Evolutionary conservation across 2,329 filamentous ascomycete genomes (phyloP).

Genomic region (Colletotrichum trifolii): DNA sequence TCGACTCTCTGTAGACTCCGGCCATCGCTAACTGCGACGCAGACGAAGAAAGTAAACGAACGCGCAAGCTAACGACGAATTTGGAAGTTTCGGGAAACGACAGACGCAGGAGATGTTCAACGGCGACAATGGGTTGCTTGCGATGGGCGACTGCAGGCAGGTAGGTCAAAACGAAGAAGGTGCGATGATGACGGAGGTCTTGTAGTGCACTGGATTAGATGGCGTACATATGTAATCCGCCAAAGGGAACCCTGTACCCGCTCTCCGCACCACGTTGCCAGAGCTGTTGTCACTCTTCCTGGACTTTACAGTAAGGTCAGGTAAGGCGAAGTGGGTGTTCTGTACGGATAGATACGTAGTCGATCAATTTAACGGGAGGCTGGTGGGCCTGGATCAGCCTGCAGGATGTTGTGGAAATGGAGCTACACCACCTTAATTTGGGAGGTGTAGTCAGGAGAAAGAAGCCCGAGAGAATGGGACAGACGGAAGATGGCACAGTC

Average conservation of each 20-base stretch:
- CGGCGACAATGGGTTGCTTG: conserved; percentile 10
- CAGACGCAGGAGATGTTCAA: conserved; percentile 10
- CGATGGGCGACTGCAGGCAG: conserved; percentile 19
- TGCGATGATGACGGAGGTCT: conserved; percentile 35
- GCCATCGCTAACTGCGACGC: conserved; percentile 34
- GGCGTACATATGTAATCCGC: conserved; percentile 26
- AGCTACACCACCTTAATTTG: background rate
- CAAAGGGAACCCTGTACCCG: background rate
- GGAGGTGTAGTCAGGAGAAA: conserved; percentile 15
- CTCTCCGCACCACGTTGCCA: background rate
- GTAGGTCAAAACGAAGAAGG: conserved; percentile 28
- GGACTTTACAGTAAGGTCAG: background rate
- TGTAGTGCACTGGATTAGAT: conserved; percentile 14
- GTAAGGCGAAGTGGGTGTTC: background rate
- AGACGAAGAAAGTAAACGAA: background rate
- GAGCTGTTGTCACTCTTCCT: no score
- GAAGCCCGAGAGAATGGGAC: conserved; percentile 25
- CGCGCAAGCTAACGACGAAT: background rate
- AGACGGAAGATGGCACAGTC: conserved; percentile 2
- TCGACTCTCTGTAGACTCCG: conserved; percentile 46
- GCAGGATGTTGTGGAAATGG: conserved; percentile 10
- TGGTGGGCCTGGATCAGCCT: conserved; percentile 19
- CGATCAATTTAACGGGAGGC: conserved; percentile 25
- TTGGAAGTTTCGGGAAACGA: conserved; percentile 27
- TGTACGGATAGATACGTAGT: conserved; percentile 4